Conservation (phyloP, 2,329 filamentous ascomycete genomes). For the Fusarium phyllophilum region DNA sequence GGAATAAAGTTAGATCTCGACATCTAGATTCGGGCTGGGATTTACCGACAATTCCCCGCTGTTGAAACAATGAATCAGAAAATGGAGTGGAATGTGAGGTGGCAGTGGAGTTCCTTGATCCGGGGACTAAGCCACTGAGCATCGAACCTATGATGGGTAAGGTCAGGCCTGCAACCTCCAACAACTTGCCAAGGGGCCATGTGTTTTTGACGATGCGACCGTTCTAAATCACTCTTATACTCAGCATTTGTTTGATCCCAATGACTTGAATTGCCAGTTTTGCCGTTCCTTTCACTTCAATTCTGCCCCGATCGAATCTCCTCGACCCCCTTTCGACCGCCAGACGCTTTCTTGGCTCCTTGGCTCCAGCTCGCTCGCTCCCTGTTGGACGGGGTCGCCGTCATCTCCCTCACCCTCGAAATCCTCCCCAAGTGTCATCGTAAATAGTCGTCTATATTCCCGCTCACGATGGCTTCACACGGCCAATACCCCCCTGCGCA, state of each 20-base stretch:
- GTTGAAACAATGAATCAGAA: conserved; percentile 34
- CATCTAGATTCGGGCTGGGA: not conserved
- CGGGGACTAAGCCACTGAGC: conserved; percentile 40
- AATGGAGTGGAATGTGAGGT: conserved; percentile 25
- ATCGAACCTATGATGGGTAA: conserved; percentile 34
- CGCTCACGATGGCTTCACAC: conserved; percentile 50
- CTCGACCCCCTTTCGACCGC: conserved; percentile 32
- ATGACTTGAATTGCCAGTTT: conserved; percentile 41
- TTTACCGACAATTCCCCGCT: conserved; percentile 42
- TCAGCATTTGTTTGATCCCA: conserved; percentile 37
- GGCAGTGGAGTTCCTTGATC: conserved; percentile 29
- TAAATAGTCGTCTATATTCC: not conserved
- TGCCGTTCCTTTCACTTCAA: conserved; percentile 35
- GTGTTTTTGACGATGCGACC: conserved; percentile 44
- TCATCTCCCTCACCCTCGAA: conserved; percentile 26
- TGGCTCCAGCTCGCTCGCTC: conserved; percentile 26
- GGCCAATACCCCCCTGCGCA: conserved; percentile 48
- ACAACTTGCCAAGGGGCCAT: conserved; percentile 43
- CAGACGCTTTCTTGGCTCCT: conserved; percentile 27
- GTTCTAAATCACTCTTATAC: conserved; percentile 37
- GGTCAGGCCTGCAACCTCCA: conserved; percentile 33
- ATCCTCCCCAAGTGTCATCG: conserved; percentile 21
- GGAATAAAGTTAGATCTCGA: not conserved
- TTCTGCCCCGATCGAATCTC: conserved; percentile 15
- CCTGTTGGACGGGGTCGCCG: conserved; percentile 34